Conservation (phyloP, 2,329 filamentous ascomycete species). For the Aspergillus fischeri region DNA sequence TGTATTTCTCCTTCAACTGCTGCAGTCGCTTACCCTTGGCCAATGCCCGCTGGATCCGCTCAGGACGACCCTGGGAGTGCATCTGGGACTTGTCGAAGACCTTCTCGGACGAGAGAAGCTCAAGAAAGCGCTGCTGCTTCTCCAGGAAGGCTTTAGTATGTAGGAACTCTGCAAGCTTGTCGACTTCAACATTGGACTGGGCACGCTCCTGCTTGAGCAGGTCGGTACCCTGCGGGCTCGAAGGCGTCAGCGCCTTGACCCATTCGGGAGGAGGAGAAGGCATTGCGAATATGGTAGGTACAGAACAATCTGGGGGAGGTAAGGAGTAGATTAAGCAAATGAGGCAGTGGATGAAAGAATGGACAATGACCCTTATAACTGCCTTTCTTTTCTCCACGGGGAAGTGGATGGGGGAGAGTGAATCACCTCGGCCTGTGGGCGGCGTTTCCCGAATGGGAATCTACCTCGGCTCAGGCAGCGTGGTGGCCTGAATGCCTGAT, state of each 20-base stretch:
- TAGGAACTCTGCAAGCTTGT: constrained; percentile 64
- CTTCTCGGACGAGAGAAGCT: constrained; percentile 62
- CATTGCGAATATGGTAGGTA: constrained; percentile 21
- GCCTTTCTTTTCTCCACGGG: not conserved
- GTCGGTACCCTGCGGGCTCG: constrained; percentile 64
- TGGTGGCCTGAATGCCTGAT: not conserved
- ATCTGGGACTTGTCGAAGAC: constrained; percentile 77
- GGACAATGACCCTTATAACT: not conserved
- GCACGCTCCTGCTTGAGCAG: constrained; percentile 65
- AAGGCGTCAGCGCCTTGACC: constrained; percentile 64
- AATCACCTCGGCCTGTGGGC: not conserved
- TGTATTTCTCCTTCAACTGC: constrained; percentile 61
- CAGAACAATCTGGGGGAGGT: constrained; percentile 1
- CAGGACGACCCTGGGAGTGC: constrained; percentile 67
- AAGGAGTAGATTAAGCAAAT: not conserved
- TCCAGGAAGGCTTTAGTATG: constrained; percentile 64
- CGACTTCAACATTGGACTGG: constrained; percentile 62
- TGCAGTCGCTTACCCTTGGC: constrained; percentile 67
- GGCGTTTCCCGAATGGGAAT: not conserved
- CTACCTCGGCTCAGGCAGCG: not conserved
- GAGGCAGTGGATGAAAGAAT: constrained; percentile 7
- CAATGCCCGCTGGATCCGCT: constrained; percentile 65
- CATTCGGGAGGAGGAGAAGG: constrained; percentile 52
- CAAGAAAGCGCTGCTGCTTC: constrained; percentile 57
- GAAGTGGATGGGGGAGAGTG: not conserved